Conservation (phyloP, 2,329 filamentous ascomycete species). For the Aspergillus carbonarius region DNA sequence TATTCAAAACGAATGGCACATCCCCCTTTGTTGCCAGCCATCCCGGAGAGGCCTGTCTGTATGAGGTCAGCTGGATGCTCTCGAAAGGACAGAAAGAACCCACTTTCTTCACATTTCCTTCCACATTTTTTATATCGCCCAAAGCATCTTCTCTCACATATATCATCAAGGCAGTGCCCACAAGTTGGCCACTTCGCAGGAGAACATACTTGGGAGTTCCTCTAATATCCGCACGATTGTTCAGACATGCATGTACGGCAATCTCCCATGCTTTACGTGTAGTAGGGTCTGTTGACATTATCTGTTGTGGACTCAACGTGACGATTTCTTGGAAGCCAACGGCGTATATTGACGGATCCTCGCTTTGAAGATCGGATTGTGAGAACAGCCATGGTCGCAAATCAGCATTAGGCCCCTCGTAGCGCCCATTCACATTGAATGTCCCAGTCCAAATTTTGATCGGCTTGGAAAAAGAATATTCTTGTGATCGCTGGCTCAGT, state of each 20-base stretch:
- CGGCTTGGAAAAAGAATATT: constrained; percentile 72
- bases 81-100: constrained; percentile 9
- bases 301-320: constrained; percentile 94
- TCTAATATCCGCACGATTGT: constrained; percentile 63
- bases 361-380: constrained; percentile 53
- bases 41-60: constrained; percentile 84
- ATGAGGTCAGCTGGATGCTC: not conserved
- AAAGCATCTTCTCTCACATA: constrained; percentile 81
- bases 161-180: constrained; percentile 87
- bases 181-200: constrained; percentile 86
- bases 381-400: constrained; percentile 80
- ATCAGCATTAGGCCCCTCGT: constrained; percentile 73
- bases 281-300: constrained; percentile 95
- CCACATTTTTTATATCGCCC: constrained; percentile 87
- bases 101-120: constrained; percentile 88
- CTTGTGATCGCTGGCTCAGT: constrained; percentile 61
- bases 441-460: constrained; percentile 85
- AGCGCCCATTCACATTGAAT: constrained; percentile 92
- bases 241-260: constrained; percentile 75
- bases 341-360: constrained; percentile 79
- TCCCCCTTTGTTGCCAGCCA: constrained; percentile 96
- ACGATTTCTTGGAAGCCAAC: constrained; percentile 98
- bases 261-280: constrained; percentile 83
- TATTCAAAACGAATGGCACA: constrained; percentile 96
- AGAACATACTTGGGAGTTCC: constrained; percentile 81